Percentiles rank a stretch among this genome's conserved stretches.
phyloP scores from a whole-genome alignment of 2,329 filamentous ascomycete genomes.

The Cladosporium austrohemisphaericum region DNA sequence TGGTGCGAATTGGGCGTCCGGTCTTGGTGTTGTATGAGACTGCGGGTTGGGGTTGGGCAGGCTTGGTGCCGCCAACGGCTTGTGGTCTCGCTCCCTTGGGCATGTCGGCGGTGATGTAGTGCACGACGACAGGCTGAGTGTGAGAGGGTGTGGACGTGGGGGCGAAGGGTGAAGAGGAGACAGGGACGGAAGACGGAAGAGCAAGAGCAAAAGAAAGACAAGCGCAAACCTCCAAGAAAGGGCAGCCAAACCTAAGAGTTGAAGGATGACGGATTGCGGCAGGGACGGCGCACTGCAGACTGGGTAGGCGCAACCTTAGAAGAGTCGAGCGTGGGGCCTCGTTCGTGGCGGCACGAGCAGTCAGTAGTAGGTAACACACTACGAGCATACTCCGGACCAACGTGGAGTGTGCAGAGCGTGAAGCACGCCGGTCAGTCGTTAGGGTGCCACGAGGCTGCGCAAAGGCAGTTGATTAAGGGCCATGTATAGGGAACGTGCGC shows the following conservation, averaged over 20 bases:
- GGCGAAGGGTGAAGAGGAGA: background rate
- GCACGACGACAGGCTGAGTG: background rate
- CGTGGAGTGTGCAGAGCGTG: constrained; percentile 13
- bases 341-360: no score
- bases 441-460: constrained; percentile 14
- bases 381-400: no score
- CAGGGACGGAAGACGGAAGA: constrained; percentile 3
- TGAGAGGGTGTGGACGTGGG: constrained; percentile 2
- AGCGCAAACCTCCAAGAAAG: constrained; percentile 7
- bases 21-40: constrained; percentile 39
- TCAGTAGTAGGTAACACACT: no score
- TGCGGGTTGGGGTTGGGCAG: constrained; percentile 25
- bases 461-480: constrained; percentile 7
- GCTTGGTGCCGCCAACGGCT: constrained; percentile 24
- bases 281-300: background rate
- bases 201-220: background rate
- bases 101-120: constrained; percentile 16
- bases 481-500: constrained; percentile 5
- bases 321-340: constrained; percentile 4
- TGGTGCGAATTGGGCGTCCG: constrained; percentile 43
- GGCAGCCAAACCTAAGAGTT: background rate
- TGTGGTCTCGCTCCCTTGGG: constrained; percentile 19
- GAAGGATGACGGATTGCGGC: constrained; percentile 6
- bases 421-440: constrained; percentile 5
- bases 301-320: constrained; percentile 3